These are phyloP conservation scores for Suillus plorans DNA, from an alignment of 768 basidiomycete genomes.

Conservation along the genomic window DNA sequence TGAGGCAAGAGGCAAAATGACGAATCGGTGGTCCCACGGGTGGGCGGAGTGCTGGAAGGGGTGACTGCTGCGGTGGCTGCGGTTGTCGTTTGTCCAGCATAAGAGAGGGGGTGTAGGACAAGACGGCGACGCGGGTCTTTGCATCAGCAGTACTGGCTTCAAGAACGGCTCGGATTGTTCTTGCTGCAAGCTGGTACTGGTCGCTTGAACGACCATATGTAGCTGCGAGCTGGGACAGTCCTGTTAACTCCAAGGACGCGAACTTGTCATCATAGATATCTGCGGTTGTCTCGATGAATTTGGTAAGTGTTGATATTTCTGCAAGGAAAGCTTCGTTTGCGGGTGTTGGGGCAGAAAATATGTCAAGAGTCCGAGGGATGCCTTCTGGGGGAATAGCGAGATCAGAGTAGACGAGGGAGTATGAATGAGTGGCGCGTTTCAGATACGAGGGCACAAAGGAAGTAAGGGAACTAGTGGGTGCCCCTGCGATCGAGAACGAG, in stretches of 20 bases:
- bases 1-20: slow-evolving; percentile 62
- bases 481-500: slow-evolving; percentile 43
- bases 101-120: slow-evolving; percentile 44
- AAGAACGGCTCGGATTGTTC: slow-evolving; percentile 49
- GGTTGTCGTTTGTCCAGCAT: slow-evolving; percentile 36
- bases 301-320: slow-evolving; percentile 46
- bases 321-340: slow-evolving; percentile 39
- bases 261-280: slow-evolving; percentile 43
- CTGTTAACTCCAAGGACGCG: slow-evolving; percentile 59
- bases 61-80: slow-evolving; percentile 44
- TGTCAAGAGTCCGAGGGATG: slow-evolving; percentile 37
- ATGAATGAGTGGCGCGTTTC: slow-evolving; percentile 56
- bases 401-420: slow-evolving; percentile 51
- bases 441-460: slow-evolving; percentile 58
- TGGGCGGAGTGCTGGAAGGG: slow-evolving; percentile 42
- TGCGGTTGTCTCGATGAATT: slow-evolving; percentile 42
- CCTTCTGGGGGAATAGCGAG: slow-evolving; percentile 31
- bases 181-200: slow-evolving; percentile 49
- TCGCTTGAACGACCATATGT: slow-evolving; percentile 51
- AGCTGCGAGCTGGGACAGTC: slow-evolving; percentile 47
- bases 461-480: slow-evolving; percentile 37
- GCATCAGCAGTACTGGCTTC: slow-evolving; percentile 38
- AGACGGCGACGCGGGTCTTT: slow-evolving; percentile 48
- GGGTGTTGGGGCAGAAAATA: slow-evolving; percentile 41
- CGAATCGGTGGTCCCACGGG: slow-evolving; percentile 52